These are phyloP conservation scores for Ramaria sp. DNA, from an alignment of 768 basidiomycete species.

Conservation along the genomic window DNA sequence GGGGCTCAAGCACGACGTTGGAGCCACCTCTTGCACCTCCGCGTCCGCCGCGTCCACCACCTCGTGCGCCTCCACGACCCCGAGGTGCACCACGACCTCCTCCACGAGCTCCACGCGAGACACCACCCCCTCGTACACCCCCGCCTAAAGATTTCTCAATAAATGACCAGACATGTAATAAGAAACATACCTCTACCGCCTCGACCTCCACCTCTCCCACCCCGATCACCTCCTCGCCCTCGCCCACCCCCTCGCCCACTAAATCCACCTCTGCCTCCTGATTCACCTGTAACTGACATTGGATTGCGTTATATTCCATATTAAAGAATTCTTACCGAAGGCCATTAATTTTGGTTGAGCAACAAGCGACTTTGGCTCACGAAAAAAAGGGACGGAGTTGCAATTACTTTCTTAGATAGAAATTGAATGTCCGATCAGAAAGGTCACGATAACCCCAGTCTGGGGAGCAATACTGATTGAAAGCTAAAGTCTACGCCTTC, in stretches of 20 bases:
- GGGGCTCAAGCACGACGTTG: constrained; percentile 88
- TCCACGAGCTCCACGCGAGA: constrained; percentile 27
- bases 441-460: too few relatives aligned
- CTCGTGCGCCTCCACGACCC: constrained; percentile 31
- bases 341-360: neutral
- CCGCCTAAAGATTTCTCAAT: constrained; percentile 21
- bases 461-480: neutral
- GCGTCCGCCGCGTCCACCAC: constrained; percentile 50
- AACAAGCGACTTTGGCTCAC: neutral
- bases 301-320: neutral
- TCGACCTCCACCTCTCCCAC: constrained; percentile 26
- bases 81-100: constrained; percentile 29
- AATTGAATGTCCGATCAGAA: neutral
- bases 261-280: constrained; percentile 73
- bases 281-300: constrained; percentile 29
- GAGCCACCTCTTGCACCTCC: constrained; percentile 75
- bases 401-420: neutral
- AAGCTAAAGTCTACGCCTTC: too few relatives aligned
- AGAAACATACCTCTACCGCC: constrained; percentile 22
- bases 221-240: constrained; percentile 22
- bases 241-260: constrained; percentile 16
- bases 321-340: neutral
- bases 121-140: constrained; percentile 20
- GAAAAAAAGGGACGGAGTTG: constrained; percentile 2
- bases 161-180: constrained; percentile 29